Evolutionary conservation across 2,329 filamentous ascomycete species (phyloP), one percentile per base, ranked within the genome.

Genomic region (Lachnellula suecica): DNA sequence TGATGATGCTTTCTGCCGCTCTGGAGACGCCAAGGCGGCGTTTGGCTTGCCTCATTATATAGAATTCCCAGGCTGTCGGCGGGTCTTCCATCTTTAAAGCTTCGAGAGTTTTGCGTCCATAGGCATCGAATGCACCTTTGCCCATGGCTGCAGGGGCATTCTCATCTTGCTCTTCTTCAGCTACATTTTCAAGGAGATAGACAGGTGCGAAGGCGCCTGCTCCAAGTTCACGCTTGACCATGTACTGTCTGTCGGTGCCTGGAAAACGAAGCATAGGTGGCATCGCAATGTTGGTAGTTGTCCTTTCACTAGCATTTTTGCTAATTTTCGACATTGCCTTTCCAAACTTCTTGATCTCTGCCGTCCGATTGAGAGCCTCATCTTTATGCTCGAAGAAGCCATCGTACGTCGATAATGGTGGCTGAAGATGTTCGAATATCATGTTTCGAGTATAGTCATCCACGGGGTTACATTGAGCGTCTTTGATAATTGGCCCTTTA

Each of bases 71-170:
- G 0, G 89, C 79, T 4, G 85, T 88, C 0, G 93, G 89, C 1
- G 92, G 91, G 27, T 88, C 82, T 72, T 99, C 94, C 84, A 96
- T 92, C 72, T 99, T 99, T 62, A 99, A 78, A 1, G 94, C 94
- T 70, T 97, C 91, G 4, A 94, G 78, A 1, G 75, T 83, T 35
- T 74, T 72, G 1, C 70, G 62, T 42, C 75, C 73, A 29, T 73
- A 74, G 9, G 77, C 65, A n/a, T 81, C 75, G 64, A 86, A 83
- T 11, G 77, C 71, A 25, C 84, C 79, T 63, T 82, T 84, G 51
- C 85, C 83, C 79, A 88, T 83, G 51, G 75, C 74, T 4, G 71
- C 74, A 34, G 65, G 69, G 48, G 62, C 68, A 47, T 65, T 68
- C 41, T 74, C 72, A 27, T 80, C 76, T 15, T 80, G 74, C 17